Percentiles rank a stretch among this genome's conserved stretches.
phyloP scores from a whole-genome alignment of 2,329 filamentous ascomycete species.

The Clathrospora elynae region DNA sequence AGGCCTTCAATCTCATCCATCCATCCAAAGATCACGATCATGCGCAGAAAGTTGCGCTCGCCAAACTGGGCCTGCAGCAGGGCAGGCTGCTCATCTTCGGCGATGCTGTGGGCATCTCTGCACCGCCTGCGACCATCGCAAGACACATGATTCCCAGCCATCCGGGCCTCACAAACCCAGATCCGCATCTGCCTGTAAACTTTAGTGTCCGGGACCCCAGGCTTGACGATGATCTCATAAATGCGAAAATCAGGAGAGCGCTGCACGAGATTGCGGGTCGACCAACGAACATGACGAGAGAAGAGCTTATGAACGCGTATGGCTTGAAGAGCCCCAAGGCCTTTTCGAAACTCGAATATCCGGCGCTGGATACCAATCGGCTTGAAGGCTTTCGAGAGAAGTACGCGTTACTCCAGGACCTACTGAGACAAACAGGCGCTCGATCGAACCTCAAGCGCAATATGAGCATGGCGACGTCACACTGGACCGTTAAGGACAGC shows the following conservation, averaged over 20 bases:
- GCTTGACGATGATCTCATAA: conserved; percentile 48
- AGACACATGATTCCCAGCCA: conserved; percentile 52
- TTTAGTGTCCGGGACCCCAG: conserved; percentile 51
- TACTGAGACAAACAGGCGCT: conserved; percentile 39
- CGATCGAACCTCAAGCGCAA: conserved; percentile 43
- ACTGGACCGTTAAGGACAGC: conserved; percentile 52
- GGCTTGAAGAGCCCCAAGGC: conserved; percentile 53
- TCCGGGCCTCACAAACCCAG: conserved; percentile 52
- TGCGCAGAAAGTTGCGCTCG: conserved; percentile 52
- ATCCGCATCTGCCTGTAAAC: conserved; percentile 52
- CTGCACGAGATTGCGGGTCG: conserved; percentile 54
- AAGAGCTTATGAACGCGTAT: conserved; percentile 54
- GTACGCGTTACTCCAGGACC: conserved; percentile 50
- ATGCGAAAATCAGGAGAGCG: conserved; percentile 49
- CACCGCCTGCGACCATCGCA: conserved; percentile 52
- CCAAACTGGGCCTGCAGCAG: conserved; percentile 54
- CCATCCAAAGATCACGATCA: conserved; percentile 51
- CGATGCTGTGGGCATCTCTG: conserved; percentile 54
- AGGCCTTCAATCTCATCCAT: conserved; percentile 55
- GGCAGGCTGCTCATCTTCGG: conserved; percentile 56
- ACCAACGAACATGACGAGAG: conserved; percentile 46
- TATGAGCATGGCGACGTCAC: conserved; percentile 42
- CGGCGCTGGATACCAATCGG: conserved; percentile 51
- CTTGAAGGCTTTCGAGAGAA: conserved; percentile 55
- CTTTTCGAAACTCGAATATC: conserved; percentile 46